These are phyloP conservation scores for Fagopyrum esculentum DNA, from an alignment of 148 eudicot species.

Conservation along the genomic window DNA sequence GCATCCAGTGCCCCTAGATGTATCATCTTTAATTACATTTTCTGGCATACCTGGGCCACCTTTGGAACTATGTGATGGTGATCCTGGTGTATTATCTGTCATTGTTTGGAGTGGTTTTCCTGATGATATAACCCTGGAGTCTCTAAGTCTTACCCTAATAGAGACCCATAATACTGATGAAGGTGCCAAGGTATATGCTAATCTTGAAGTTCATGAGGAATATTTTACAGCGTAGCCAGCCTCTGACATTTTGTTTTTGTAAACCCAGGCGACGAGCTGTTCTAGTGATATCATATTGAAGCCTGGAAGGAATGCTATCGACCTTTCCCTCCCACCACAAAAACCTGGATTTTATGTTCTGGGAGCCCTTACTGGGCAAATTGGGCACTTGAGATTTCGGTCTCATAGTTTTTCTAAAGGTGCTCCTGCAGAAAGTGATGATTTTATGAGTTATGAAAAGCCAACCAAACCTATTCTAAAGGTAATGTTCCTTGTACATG, in stretches of 20 bases:
- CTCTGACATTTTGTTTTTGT: not conserved
- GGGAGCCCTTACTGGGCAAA: conserved; percentile 93
- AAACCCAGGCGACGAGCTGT: conserved; percentile 63
- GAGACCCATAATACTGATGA: conserved; percentile 91
- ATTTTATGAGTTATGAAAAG: conserved; percentile 98
- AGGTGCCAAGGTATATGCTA: conserved; percentile 72
- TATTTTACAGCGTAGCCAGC: not conserved
- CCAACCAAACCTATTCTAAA: conserved; percentile 92
- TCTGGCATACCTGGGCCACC: conserved; percentile 85
- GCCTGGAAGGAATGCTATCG: conserved; percentile 84
- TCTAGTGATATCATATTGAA: conserved; percentile 62
- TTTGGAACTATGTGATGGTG: conserved; percentile 84
- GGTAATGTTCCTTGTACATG: conserved; percentile 32
- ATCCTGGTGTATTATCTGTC: conserved; percentile 83
- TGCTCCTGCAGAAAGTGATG: conserved; percentile 91
- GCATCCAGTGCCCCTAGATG: conserved; percentile 95
- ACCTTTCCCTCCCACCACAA: conserved; percentile 83
- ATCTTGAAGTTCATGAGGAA: not conserved
- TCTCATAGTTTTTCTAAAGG: conserved; percentile 96
- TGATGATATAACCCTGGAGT: conserved; percentile 90
- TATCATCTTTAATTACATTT: conserved; percentile 88
- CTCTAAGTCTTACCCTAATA: conserved; percentile 76
- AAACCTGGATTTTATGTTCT: conserved; percentile 97
- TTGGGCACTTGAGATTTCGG: conserved; percentile 92
- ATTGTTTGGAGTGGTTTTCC: conserved; percentile 98